Evolutionary conservation across 2,329 filamentous ascomycete genomes (phyloP).

Genomic region (Trichoderma guizhouense): DNA sequence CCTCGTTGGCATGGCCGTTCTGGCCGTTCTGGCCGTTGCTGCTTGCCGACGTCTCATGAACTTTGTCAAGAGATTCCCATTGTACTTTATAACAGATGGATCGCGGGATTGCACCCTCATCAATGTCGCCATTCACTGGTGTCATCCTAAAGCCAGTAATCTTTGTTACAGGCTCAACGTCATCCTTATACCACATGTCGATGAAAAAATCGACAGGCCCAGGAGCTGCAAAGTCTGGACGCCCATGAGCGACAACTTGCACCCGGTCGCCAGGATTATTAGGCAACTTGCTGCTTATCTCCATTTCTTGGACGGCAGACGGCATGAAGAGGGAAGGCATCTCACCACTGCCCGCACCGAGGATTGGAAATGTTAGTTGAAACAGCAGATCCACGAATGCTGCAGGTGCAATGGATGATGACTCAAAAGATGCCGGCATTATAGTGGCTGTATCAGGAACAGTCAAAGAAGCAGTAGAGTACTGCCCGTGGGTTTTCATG

Average conservation of each 20-base stretch:
- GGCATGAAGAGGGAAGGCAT: conserved; percentile 38
- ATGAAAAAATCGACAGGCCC: conserved; percentile 34
- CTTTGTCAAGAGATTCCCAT: conserved; percentile 39
- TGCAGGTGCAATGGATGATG: conserved; percentile 43
- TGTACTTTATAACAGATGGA: conserved; percentile 43
- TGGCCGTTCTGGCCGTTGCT: background rate
- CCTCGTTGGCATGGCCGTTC: background rate
- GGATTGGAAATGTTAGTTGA: conserved; percentile 38
- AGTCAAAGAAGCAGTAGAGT: conserved; percentile 29
- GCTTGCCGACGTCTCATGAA: conserved; percentile 14
- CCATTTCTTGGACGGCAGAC: conserved; percentile 31
- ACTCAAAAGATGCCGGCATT: conserved; percentile 47
- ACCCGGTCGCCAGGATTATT: conserved; percentile 28
- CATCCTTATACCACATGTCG: conserved; percentile 31
- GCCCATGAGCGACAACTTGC: conserved; percentile 28
- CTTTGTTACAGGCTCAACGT: conserved; percentile 32
- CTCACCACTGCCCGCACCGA: conserved; percentile 32
- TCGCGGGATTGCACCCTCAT: conserved; percentile 22
- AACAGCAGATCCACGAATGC: conserved; percentile 45
- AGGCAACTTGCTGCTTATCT: conserved; percentile 28
- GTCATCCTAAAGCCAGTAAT: conserved; percentile 39
- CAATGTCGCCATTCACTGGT: conserved; percentile 37
- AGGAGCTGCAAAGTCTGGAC: conserved; percentile 22
- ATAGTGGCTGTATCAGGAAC: conserved; percentile 41
- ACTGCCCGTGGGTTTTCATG: conserved; percentile 21